Percentiles rank a stretch among this genome's conserved stretches.
Evolutionary conservation across 1,284 basidiomycete species (phyloP).

Genomic region (Entoloma clypeatum): DNA sequence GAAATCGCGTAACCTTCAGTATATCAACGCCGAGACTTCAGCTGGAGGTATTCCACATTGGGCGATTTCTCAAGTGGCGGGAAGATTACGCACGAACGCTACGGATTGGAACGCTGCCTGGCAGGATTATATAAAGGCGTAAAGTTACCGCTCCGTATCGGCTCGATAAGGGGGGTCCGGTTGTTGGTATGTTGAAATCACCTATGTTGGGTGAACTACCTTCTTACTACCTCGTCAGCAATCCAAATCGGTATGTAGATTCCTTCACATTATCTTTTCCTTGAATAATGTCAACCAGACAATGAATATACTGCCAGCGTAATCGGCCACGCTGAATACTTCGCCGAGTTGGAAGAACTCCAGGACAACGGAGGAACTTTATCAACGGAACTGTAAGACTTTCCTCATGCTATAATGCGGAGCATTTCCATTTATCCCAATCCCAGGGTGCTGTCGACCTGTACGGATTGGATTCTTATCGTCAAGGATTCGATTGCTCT

Average conservation of each 20-base stretch:
- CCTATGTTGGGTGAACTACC: background rate
- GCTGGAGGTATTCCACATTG: conserved; percentile 80
- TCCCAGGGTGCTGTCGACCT: conserved; percentile 45
- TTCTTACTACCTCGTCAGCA: conserved; percentile 32
- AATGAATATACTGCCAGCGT: conserved; percentile 68
- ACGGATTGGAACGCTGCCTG: conserved; percentile 67
- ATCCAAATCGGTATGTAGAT: conserved; percentile 60
- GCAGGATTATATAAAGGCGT: conserved; percentile 67
- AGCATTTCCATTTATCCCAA: conserved; percentile 1
- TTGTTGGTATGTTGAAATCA: conserved; percentile 52
- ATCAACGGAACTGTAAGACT: conserved; percentile 58
- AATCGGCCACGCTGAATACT: conserved; percentile 55
- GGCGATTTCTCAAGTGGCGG: conserved; percentile 66
- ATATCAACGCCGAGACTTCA: conserved; percentile 81
- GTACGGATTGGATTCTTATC: conserved; percentile 64
- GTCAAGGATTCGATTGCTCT: conserved; percentile 72
- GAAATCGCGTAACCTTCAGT: conserved; percentile 25
- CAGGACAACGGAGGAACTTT: conserved; percentile 55
- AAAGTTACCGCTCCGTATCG: conserved; percentile 60
- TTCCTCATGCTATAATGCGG: background rate
- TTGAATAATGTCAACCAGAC: conserved; percentile 38
- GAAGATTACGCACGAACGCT: conserved; percentile 64
- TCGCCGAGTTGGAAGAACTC: conserved; percentile 58
- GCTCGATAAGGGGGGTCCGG: conserved; percentile 64
- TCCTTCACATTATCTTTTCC: background rate